phyloP scores from a whole-genome alignment of 768 basidiomycete genomes.

The Pleurotus platypus region DNA sequence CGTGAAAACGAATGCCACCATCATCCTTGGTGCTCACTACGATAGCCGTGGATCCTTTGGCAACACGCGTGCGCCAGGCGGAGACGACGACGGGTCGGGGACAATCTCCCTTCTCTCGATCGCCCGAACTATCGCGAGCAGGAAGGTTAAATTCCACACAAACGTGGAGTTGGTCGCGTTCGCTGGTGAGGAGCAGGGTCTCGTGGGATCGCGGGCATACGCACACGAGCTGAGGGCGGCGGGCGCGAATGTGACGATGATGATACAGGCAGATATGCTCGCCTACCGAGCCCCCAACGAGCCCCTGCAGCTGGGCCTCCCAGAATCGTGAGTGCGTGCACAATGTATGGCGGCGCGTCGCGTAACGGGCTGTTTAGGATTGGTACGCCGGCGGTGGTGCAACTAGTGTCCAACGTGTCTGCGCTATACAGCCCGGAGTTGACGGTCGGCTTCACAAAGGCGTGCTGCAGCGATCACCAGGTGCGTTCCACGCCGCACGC shows the following conservation, averaged over 20 bases:
- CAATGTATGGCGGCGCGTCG: neutral
- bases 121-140: conserved; percentile 67
- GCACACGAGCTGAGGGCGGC: conserved; percentile 56
- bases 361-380: conserved; percentile 44
- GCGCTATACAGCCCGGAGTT: conserved; percentile 80
- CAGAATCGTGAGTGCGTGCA: conserved; percentile 49
- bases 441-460: conserved; percentile 65
- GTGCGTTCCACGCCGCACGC: conserved; percentile 24
- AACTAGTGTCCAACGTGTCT: conserved; percentile 73
- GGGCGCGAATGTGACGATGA: conserved; percentile 69
- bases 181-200: conserved; percentile 90
- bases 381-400: conserved; percentile 71
- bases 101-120: conserved; percentile 76
- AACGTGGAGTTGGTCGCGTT: conserved; percentile 82
- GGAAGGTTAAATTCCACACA: conserved; percentile 65
- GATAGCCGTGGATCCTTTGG: conserved; percentile 92
- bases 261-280: conserved; percentile 93
- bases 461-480: conserved; percentile 93
- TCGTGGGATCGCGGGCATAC: conserved; percentile 75
- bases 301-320: conserved; percentile 80
- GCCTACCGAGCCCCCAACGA: conserved; percentile 79
- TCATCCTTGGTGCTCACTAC: conserved; percentile 84
- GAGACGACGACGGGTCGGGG: conserved; percentile 51
- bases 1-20: conserved; percentile 55
- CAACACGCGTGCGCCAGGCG: conserved; percentile 57